Evolutionary conservation across 1,284 basidiomycete species (phyloP).

Genomic region (Peniophora sp.): DNA sequence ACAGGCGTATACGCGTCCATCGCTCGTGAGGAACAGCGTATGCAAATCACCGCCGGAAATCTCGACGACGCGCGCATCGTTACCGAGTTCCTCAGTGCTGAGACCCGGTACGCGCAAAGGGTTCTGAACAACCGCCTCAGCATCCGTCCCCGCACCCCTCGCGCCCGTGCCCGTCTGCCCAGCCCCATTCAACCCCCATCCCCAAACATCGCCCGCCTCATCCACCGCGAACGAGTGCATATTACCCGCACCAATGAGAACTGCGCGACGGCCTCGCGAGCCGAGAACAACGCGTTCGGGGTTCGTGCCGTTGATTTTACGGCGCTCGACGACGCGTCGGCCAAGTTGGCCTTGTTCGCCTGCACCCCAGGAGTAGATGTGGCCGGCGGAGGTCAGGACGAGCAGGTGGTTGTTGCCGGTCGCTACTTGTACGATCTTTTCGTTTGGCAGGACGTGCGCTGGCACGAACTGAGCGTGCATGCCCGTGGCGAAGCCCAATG

Average conservation of each 20-base stretch:
- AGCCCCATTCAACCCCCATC: conserved; percentile 86
- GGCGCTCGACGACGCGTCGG: conserved; percentile 75
- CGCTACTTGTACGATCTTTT: conserved; percentile 73
- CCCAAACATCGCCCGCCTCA: conserved; percentile 75
- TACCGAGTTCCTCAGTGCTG: conserved; percentile 52
- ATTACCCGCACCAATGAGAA: conserved; percentile 71
- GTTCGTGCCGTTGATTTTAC: conserved; percentile 76
- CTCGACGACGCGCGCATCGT: conserved; percentile 60
- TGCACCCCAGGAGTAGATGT: conserved; percentile 82
- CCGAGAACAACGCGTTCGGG: conserved; percentile 80
- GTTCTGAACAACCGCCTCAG: conserved; percentile 49
- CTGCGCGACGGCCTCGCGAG: conserved; percentile 57
- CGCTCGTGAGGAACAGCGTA: conserved; percentile 77
- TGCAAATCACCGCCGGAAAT: conserved; percentile 81
- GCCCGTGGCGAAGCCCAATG: conserved; percentile 77
- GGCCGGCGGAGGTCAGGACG: conserved; percentile 78
- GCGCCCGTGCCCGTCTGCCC: conserved; percentile 58
- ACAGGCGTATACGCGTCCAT: conserved; percentile 79
- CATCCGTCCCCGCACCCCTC: conserved; percentile 35
- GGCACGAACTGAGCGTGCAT: conserved; percentile 62
- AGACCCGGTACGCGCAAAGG: conserved; percentile 68
- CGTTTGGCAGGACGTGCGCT: conserved; percentile 61
- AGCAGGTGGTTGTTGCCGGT: conserved; percentile 85
- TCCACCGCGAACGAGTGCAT: conserved; percentile 90
- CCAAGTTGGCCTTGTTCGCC: conserved; percentile 86